Evolutionary conservation across 306 rosid genomes (phyloP).

Genomic region (Glycyrrhiza uralensis): DNA sequence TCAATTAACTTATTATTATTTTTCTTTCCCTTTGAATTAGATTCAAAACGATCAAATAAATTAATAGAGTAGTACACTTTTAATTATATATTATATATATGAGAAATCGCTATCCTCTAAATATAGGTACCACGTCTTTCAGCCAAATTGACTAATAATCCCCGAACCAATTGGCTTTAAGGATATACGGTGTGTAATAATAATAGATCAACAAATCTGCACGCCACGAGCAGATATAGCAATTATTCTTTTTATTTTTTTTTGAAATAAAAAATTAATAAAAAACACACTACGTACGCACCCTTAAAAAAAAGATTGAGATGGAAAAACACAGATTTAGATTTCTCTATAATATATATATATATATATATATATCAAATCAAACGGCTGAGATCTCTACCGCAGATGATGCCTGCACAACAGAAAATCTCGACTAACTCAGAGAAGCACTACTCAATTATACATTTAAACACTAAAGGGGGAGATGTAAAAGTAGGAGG

Average conservation of each 20-base stretch:
- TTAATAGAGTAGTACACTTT: background rate
- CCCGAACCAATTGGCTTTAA: conserved; percentile 35
- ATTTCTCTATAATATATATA: too few relatives aligned
- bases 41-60: conserved; percentile 18
- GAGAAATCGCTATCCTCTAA: conserved; percentile 28
- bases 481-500: conserved; percentile 19
- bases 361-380: too few relatives aligned
- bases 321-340: too few relatives aligned
- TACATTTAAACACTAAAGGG: conserved; percentile 31
- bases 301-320: too few relatives aligned
- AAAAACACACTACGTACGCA: too few relatives aligned
- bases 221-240: conserved; percentile 21
- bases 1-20: conserved; percentile 13
- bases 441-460: conserved; percentile 10
- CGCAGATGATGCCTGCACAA: too few relatives aligned
- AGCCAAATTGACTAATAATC: too few relatives aligned
- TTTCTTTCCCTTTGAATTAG: conserved; percentile 15
- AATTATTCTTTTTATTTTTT: background rate
- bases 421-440: too few relatives aligned
- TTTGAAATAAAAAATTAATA: background rate
- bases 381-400: too few relatives aligned
- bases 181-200: background rate
- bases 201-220: conserved; percentile 24
- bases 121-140: conserved; percentile 30
- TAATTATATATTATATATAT: background rate